Evolutionary conservation across 1,284 basidiomycete genomes (phyloP), one percentile per base, ranked within the genome.

Genomic region (Ustilago tritici): DNA sequence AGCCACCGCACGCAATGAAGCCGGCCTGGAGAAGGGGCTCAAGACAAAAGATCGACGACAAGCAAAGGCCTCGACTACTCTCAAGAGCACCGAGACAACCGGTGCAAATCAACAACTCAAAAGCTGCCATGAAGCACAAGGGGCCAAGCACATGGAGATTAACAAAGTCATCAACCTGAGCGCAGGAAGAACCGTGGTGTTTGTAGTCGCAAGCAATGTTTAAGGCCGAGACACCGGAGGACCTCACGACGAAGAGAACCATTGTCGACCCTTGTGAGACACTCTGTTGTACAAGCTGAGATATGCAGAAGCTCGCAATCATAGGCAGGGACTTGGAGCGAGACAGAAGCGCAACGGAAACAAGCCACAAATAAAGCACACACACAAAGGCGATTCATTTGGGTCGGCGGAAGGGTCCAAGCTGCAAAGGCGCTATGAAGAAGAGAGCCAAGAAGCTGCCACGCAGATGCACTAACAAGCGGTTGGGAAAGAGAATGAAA

Each of bases 141-240:
- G 49, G 49, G 11, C 35, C 52, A 34, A 36, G 52, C 34, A 34
- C 28, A 50, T 32, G 54, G 28, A 55, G 19, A 23, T 19, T 34
- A 19, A 55, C n/a, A 32, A 55, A 40, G 54, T 36, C 52, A 54
- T 28, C n/a, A 23, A 49, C 23, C 46, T 5, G 10, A 49, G 1
- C 23, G 49, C 52, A 54, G 52, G 52, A 19, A 54, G 52, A 54
- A 54, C 23, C 11, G 32, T 53, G 35, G n/a, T 60, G 64, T 56
- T 65, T 65, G 64, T 65, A 55, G 57, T 56, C 41, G 64, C 57
- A 60, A 54, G 41, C 56, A 46, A 34, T 40, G 47, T 43, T 49
- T 46, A 47, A 47, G 32, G 53, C 53, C 35, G 46, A 53, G 53
- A 41, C 31, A 47, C 36, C 12, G 31, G 49, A 50, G 28, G 49